phyloP scores from a whole-genome alignment of 306 rosid species.

The Phaseolus lunatus region DNA sequence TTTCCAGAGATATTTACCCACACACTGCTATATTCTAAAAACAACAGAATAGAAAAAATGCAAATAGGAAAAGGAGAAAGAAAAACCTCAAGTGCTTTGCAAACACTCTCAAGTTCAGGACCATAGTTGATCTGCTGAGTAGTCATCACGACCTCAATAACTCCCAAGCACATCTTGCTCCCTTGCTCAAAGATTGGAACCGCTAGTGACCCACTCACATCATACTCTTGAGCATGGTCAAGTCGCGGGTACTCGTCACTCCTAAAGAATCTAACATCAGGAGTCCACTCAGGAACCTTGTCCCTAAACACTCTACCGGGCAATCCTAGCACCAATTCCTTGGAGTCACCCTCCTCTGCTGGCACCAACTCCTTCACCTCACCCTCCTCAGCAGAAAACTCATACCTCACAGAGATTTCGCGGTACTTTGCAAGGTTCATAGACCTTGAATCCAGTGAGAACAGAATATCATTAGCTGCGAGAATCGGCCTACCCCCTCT shows the following conservation, averaged over 20 bases:
- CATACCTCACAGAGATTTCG: conserved; percentile 63
- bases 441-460: conserved; percentile 59
- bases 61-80: conserved; percentile 38
- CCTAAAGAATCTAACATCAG: conserved; percentile 82
- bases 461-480: conserved; percentile 67
- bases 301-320: conserved; percentile 85
- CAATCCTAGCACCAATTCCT: conserved; percentile 65
- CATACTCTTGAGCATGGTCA: conserved; percentile 69
- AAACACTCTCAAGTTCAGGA: conserved; percentile 73
- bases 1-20: neutral
- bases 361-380: conserved; percentile 54
- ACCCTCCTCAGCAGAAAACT: conserved; percentile 71
- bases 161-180: conserved; percentile 82
- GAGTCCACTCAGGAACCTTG: conserved; percentile 97
- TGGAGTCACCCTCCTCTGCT: conserved; percentile 35
- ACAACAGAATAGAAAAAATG: conserved; percentile 34
- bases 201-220: conserved; percentile 84
- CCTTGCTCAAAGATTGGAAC: conserved; percentile 87
- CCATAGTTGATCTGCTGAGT: conserved; percentile 70
- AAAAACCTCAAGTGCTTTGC: conserved; percentile 95
- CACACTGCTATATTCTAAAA: neutral
- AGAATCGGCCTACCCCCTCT: conserved; percentile 72
- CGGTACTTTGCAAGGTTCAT: conserved; percentile 70
- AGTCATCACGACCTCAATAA: conserved; percentile 88
- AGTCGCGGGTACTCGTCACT: conserved; percentile 86